Base-by-base conservation (phyloP, 2,329 filamentous ascomycete genomes). In the Ophiostoma fasciatum region DNA sequence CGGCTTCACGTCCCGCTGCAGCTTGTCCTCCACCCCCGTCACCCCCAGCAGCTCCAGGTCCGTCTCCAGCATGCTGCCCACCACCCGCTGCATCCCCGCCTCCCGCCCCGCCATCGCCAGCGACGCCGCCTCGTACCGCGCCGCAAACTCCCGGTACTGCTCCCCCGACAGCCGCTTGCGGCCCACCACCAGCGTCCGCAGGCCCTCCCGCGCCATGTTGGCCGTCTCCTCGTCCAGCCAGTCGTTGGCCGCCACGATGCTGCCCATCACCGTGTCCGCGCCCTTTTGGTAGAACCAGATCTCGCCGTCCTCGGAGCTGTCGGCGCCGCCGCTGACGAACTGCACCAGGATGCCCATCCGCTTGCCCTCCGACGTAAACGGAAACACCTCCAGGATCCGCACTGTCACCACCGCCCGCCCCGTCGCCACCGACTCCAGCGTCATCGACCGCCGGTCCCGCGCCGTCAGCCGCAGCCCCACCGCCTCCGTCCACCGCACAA, bases 271-370 rank as follows among this genome's bases (percentile, higher is more conserved):
- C 0, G 90, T 96, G 54, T 98, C 92, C 3, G 90, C 92, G 42
- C 90, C 90, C 58, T 98, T 98, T 51, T 98, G 87, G 52, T 88
- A 96, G 60, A 98, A 98, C 82, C 88, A 94, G 21, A 96, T 88
- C 51, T 96, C 88, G 12, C 81, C 76, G 31, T 66, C 65, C 10
- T 66, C 63, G 10, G 72, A 58, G 27, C 7, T 23, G 23, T 22
- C 10, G 61, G 58, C 0, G 62, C 58, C 7, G 53, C 47, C 2
- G 67, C 62, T 20, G 20, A 77, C 66, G 50, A 96, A 94, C 46
- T 87, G 80, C 15, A 94, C 83, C 42, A 98, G 78, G 40, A 98
- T 88, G 9, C 92, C 90, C 90, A 98, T 98, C 35, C 90, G 76
- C 59, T 98, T 98, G 46, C 88, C 88, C 46, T 96, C 90, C 0